phyloP scores from a whole-genome alignment of 768 basidiomycete genomes.

The Pulveroboletus ravenelii region DNA sequence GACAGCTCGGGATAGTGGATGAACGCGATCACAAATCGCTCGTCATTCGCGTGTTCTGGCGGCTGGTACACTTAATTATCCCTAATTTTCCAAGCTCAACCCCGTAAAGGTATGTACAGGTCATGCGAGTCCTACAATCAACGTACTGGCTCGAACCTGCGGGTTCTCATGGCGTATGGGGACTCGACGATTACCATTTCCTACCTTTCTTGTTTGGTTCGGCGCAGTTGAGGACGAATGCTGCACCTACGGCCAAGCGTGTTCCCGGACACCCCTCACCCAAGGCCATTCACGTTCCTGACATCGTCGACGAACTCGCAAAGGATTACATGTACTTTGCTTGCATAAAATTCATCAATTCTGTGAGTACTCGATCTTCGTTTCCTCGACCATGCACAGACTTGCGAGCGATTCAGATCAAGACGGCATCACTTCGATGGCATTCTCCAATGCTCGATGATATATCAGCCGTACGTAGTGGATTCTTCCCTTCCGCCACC shows the following conservation, averaged over 20 bases:
- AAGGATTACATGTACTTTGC: constrained; percentile 96
- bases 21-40: constrained; percentile 68
- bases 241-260: constrained; percentile 8
- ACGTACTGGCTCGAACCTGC: constrained; percentile 98
- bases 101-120: constrained; percentile 57
- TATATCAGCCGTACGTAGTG: constrained; percentile 67
- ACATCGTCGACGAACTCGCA: constrained; percentile 88
- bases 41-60: constrained; percentile 87
- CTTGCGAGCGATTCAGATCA: constrained; percentile 53
- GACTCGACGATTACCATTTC: constrained; percentile 95
- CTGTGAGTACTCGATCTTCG: constrained; percentile 44
- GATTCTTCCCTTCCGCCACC: neutral
- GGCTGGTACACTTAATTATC: constrained; percentile 35
- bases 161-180: constrained; percentile 99
- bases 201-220: constrained; percentile 86
- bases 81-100: neutral
- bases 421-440: constrained; percentile 93
- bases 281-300: constrained; percentile 86
- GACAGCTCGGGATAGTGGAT: constrained; percentile 59
- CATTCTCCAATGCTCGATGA: constrained; percentile 99
- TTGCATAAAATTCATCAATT: constrained; percentile 94
- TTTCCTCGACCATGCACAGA: neutral
- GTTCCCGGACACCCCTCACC: constrained; percentile 72
- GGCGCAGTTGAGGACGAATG: constrained; percentile 51
- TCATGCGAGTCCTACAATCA: constrained; percentile 85